Evolutionary conservation across 75 land plant species (phyloP).

Genomic region (Chamaecyparis obtusa): DNA sequence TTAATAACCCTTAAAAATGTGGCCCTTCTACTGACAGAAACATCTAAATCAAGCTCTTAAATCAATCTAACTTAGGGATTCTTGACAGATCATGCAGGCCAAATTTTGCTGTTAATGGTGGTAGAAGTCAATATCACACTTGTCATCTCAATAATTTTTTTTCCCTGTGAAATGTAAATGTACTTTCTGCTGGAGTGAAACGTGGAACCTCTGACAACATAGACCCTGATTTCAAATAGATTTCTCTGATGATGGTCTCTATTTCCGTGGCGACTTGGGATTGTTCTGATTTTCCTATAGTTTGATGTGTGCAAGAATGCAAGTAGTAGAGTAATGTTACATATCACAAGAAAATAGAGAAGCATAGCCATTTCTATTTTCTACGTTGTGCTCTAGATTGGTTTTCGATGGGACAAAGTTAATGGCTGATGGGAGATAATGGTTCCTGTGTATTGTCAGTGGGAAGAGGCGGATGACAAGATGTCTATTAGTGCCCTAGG

Average conservation of each 20-base stretch:
- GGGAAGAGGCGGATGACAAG: constrained; percentile 87
- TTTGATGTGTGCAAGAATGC: not conserved
- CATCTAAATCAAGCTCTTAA: too few species aligned
- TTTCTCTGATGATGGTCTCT: not conserved
- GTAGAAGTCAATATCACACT: too few species aligned
- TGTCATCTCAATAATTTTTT: too few species aligned
- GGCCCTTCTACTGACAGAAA: too few species aligned
- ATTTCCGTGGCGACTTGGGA: not conserved
- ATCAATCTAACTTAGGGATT: too few species aligned
- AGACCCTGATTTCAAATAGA: not conserved
- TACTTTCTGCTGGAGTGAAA: too few species aligned
- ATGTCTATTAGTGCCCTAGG: constrained; percentile 81
- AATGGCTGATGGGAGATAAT: not conserved
- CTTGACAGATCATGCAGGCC: too few species aligned
- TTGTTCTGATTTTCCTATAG: not conserved
- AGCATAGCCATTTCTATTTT: not conserved
- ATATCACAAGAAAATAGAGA: too few species aligned
- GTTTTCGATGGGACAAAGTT: not conserved
- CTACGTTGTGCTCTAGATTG: not conserved
- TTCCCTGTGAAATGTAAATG: too few species aligned
- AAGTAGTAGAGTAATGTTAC: too few species aligned
- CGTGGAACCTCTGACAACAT: not conserved
- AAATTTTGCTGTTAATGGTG: too few species aligned
- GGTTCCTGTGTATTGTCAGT: constrained; percentile 42
- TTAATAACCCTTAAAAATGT: too few species aligned